These are phyloP conservation scores for Tuber magnatum DNA, from an alignment of 495 filamentous ascomycete species.

Conservation along the genomic window DNA sequence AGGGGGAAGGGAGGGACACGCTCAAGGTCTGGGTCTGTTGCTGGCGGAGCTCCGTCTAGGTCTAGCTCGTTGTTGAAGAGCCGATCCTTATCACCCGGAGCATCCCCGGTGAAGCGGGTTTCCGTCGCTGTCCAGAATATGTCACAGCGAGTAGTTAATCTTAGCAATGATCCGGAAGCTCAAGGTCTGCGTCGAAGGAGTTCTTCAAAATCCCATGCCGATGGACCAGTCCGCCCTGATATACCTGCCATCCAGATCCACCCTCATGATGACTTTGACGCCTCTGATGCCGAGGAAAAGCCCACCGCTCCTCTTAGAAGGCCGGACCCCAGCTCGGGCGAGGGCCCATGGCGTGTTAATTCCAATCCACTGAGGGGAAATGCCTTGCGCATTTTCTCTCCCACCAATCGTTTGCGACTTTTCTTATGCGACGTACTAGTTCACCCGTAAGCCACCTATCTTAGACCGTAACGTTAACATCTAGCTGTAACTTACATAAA, in stretches of 20 bases:
- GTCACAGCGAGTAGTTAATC: slow-evolving; percentile 94
- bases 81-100: slow-evolving; percentile 50
- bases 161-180: slow-evolving; percentile 74
- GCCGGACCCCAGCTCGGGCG: slow-evolving; percentile 27
- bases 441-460: slow-evolving; percentile 50
- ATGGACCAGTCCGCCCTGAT: slow-evolving; percentile 42
- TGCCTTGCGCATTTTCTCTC: slow-evolving; percentile 74
- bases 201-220: slow-evolving; percentile 43
- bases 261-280: slow-evolving; percentile 49
- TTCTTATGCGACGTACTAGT: slow-evolving; percentile 81
- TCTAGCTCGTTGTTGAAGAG: slow-evolving; percentile 58
- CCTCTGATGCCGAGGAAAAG: slow-evolving; percentile 48
- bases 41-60: slow-evolving; percentile 50
- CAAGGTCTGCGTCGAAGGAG: slow-evolving; percentile 65
- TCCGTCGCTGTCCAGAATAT: slow-evolving; percentile 85
- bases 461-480: neutral
- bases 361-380: slow-evolving; percentile 83
- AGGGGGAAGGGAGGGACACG: slow-evolving; percentile 47
- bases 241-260: slow-evolving; percentile 54
- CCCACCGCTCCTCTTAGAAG: slow-evolving; percentile 43
- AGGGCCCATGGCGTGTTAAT: slow-evolving; percentile 46
- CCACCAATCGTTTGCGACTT: slow-evolving; percentile 65
- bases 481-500: slow-evolving; percentile 14
- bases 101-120: slow-evolving; percentile 67
- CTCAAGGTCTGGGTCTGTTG: slow-evolving; percentile 44